These are phyloP conservation scores for Trametes gibbosa DNA, from an alignment of 768 basidiomycete species.

Conservation along the genomic window DNA sequence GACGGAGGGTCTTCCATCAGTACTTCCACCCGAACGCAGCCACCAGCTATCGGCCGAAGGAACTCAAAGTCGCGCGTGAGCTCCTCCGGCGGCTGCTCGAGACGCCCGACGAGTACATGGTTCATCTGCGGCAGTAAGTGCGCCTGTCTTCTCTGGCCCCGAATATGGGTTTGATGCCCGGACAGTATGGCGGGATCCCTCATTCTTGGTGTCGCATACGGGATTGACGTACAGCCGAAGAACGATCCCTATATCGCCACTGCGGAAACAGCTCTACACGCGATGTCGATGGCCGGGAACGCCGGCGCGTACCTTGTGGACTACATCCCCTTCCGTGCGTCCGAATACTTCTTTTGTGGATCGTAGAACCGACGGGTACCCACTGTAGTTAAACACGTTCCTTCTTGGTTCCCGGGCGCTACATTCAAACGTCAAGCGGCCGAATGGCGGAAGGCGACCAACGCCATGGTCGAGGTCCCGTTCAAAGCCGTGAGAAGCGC, in stretches of 20 bases:
- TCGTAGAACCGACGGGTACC: neutral
- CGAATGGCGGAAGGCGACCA: conserved; percentile 18
- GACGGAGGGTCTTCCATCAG: conserved; percentile 40
- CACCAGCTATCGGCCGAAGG: conserved; percentile 31
- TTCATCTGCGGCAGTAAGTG: conserved; percentile 37
- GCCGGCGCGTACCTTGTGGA: conserved; percentile 49
- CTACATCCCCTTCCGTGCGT: conserved; percentile 31
- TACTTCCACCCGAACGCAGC: conserved; percentile 39
- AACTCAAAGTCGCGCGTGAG: conserved; percentile 30
- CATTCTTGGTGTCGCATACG: conserved; percentile 45
- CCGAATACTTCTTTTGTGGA: neutral
- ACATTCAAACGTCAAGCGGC: conserved; percentile 25
- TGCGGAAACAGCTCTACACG: conserved; percentile 38
- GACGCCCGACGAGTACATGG: conserved; percentile 38
- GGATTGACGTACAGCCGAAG: conserved; percentile 37
- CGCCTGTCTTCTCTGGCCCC: neutral
- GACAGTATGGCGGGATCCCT: conserved; percentile 41
- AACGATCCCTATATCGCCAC: conserved; percentile 45
- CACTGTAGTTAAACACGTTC: conserved; percentile 21
- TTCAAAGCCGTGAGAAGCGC: conserved; percentile 24
- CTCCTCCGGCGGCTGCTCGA: conserved; percentile 34
- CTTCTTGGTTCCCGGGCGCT: conserved; percentile 30
- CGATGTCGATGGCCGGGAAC: conserved; percentile 34
- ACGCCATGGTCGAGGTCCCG: conserved; percentile 20
- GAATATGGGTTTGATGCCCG: conserved; percentile 3